Base-by-base conservation (phyloP, 2,329 filamentous ascomycete species). In the Fusarium sp. region DNA sequence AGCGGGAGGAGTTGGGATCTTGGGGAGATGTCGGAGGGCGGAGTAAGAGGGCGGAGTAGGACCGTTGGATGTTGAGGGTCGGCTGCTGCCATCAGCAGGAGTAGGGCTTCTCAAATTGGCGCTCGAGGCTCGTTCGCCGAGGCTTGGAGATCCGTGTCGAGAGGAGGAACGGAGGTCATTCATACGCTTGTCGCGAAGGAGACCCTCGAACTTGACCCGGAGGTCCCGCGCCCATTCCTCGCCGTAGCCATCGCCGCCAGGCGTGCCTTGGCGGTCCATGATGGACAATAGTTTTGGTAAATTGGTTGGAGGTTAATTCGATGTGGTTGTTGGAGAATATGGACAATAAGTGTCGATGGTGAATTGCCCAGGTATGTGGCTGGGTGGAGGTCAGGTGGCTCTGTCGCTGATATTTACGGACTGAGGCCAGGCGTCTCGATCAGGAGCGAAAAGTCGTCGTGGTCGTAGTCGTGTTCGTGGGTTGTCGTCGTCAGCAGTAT, bases 171-270 rank as follows among this genome's bases (percentile, higher is more conserved):
- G 83, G 36, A 98, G 87, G 73, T 95, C 93, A 81, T 94, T 95
- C 87, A 98, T 91, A 82, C 95, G 91, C 86, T 94, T 95, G 66
- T 93, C 94, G 81, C 94, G 92, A 79, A 98, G 88, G 69, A 97
- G 86, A 73, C 95, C 92, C 81, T 97, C 94, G 82, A 98, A 98
- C 79, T 94, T 93, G 78, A 92, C 86, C 60, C 93, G 92, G 78
- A 98, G 86, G 68, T 95, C 93, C 78, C 90, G 88, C 29, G 95
- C 94, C 91, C 92, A 94, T 79, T 89, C 88, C 79, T 95, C 93
- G 79, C 92, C 92, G 77, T 90, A 89, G 8, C 87, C 84, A 42
- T 78, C 82, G 71, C 78, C 76, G 73, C 78, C 78, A 66, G 82
- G 79, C 67, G 78, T 80, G 77, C 78, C 77, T 78, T 80, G 82